Base-by-base conservation (phyloP, 805 yeast genomes). In the Saccharomycopsis oosterbeekiorum region DNA sequence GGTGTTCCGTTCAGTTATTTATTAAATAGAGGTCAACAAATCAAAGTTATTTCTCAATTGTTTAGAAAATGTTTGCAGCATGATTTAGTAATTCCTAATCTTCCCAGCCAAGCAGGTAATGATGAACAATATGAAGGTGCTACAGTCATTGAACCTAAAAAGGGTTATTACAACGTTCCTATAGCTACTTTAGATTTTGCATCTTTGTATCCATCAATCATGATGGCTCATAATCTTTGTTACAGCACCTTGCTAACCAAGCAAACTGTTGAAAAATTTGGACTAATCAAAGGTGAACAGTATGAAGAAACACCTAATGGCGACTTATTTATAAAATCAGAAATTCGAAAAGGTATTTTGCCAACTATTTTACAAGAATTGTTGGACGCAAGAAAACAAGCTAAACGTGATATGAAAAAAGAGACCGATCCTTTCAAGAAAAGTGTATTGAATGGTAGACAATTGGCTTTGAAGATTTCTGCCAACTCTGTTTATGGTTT, bases 401-500 rank as follows among this genome's bases (percentile, higher is more conserved):
- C 99, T 14, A 94, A 89, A 70, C 81, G 82, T 1, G 98, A 93
- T 69, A 78, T 94, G 71, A 92, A 89, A 70, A 88, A 85, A 60
- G 99, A 96, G 71, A 88, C 87, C 0, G 99, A 94, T 73, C 97
- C 98, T 0, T 96, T 94, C 76, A 91, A 83, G 70, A 81, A 89
- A 67, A 96, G 91, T 69, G 98, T 94, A 40, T 79, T 96, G 57
- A 96, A 94, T 71, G 99, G 99, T 78, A 83, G 99, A 72, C 99
- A 94, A 74, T 78, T 94, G 68, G 99, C 99, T 0, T 78, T 94
- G 70, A 94, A 94, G 70, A 89, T 94, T 58, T 91, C 97, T 12
- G 99, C 99, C 0, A 94, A 94, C 72, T 96, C 99, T 1, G 99
- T 94, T 4, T 94, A 94, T 72, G 99, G 99, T 56, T 96, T 94